Conservation (phyloP, 257 asterid genomes). For the Jacaranda mimosifolia region DNA sequence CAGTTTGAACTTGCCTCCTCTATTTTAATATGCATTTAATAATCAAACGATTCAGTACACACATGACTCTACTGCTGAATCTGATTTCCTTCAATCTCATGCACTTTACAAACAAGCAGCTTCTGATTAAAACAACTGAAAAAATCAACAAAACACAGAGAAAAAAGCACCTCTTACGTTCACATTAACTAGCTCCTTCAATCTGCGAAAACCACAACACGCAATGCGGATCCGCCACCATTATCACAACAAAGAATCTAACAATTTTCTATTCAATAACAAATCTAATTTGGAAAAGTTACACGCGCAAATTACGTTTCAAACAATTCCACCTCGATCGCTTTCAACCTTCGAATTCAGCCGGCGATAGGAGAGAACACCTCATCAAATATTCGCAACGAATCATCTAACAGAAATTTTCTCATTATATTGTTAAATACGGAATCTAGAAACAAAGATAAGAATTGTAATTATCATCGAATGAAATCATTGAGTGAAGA, state of each 20-base stretch:
- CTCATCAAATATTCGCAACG: conserved; percentile 35
- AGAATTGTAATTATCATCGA: neutral
- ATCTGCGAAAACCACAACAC: conserved; percentile 35
- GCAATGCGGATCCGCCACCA: conserved; percentile 43
- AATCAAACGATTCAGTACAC: neutral
- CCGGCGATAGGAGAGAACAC: conserved; percentile 45
- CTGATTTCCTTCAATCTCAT: conserved; percentile 3
- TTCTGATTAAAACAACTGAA: neutral
- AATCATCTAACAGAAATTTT: conserved; percentile 9
- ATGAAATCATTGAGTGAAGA: neutral
- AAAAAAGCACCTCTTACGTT: conserved; percentile 50
- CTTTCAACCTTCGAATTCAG: conserved; percentile 25
- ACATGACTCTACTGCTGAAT: neutral
- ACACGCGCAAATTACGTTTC: neutral
- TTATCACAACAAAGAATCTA: neutral
- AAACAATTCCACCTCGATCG: conserved; percentile 13
- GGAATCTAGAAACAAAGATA: conserved; percentile 45
- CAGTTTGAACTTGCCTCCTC: neutral
- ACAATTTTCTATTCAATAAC: neutral
- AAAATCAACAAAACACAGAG: neutral
- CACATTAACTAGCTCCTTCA: conserved; percentile 34
- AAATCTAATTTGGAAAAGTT: neutral
- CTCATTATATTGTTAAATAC: neutral
- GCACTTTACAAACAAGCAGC: neutral
- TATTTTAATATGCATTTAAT: neutral